Conservation (phyloP, 192 early-diverging fungal genomes). For the Backusella luteola region DNA sequence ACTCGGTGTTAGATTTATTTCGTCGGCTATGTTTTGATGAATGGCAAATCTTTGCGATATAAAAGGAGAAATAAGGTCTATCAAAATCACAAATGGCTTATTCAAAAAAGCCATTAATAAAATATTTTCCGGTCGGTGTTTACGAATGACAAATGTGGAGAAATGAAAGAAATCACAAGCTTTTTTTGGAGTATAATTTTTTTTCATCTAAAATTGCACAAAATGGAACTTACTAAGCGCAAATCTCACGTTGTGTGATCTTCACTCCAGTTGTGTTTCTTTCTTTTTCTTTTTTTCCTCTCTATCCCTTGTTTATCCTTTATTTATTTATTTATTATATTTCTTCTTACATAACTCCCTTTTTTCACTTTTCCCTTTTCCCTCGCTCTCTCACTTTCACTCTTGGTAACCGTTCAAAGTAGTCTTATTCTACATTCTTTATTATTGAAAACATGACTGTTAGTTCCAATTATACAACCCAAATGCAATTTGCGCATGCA, state of each 20-base stretch:
- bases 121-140: neutral
- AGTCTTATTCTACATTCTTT: neutral
- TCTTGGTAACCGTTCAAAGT: neutral
- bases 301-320: neutral
- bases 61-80: neutral
- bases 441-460: neutral
- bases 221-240: neutral
- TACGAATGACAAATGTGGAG: neutral
- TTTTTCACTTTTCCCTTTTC: too few species aligned
- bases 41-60: neutral
- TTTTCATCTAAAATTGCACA: neutral
- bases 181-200: neutral
- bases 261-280: neutral
- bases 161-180: neutral
- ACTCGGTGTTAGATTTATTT: too few species aligned
- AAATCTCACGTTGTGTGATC: slow-evolving; percentile 1
- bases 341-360: neutral
- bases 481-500: slow-evolving; percentile 12
- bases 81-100: too few species aligned
- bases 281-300: neutral
- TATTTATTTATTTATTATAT: neutral
- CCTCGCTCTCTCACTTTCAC: neutral
- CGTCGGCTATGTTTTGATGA: too few species aligned
- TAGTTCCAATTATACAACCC: neutral
- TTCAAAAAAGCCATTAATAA: too few species aligned